These are phyloP conservation scores for Lobosporangium transversale DNA, from an alignment of 192 early-diverging fungal species.

Conservation along the genomic window DNA sequence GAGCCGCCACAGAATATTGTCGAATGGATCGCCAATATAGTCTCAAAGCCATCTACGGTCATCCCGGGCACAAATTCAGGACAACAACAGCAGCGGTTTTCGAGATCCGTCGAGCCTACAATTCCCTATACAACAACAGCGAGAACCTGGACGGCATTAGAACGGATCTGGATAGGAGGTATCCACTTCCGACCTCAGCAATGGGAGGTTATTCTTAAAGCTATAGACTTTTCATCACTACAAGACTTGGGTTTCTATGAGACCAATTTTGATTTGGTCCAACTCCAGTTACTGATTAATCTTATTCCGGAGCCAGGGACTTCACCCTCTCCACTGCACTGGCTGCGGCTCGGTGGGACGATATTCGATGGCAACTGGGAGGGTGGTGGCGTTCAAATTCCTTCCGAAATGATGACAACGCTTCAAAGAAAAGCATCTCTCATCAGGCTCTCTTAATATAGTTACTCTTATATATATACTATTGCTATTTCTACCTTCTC, in stretches of 20 bases:
- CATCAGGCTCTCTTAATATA: too few relatives aligned
- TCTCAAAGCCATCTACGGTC: too few relatives aligned
- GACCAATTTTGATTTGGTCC: background rate
- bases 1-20: background rate
- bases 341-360: background rate
- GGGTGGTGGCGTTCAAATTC: background rate
- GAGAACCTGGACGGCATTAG: background rate
- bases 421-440: background rate
- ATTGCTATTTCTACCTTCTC: too few relatives aligned
- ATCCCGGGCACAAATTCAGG: too few relatives aligned
- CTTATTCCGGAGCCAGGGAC: background rate
- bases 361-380: background rate
- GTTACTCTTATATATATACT: too few relatives aligned
- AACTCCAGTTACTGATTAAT: background rate
- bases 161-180: background rate
- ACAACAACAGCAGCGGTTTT: too few relatives aligned
- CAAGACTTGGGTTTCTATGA: background rate
- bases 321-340: background rate
- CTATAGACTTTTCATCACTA: background rate
- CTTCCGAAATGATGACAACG: background rate
- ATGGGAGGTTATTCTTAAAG: background rate
- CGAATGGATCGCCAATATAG: constrained; percentile 3
- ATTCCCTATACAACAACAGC: too few relatives aligned
- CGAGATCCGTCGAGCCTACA: too few relatives aligned
- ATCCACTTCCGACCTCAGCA: background rate